phyloP scores from a whole-genome alignment of 805 yeast species.

The Maudiozyma bulderi region DNA sequence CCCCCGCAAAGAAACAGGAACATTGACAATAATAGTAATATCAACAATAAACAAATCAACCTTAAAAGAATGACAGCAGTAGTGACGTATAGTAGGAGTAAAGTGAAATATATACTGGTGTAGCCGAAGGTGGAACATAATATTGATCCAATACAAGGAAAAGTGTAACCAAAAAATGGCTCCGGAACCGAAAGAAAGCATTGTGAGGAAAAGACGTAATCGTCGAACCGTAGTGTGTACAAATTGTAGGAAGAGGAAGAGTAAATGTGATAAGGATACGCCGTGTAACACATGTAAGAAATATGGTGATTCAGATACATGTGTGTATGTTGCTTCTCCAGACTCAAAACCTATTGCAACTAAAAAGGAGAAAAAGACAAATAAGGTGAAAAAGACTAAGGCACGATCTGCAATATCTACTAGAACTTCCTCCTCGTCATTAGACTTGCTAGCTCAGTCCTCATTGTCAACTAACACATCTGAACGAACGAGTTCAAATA shows the following conservation, averaged over 20 bases:
- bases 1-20: neutral
- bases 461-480: neutral
- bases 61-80: neutral
- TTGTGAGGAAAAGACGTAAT: constrained; percentile 10
- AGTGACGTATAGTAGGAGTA: neutral
- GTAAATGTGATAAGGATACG: constrained; percentile 21
- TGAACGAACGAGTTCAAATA: neutral
- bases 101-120: no score
- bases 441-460: neutral
- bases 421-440: neutral
- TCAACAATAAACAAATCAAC: neutral
- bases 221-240: constrained; percentile 25
- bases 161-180: neutral
- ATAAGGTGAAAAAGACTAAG: neutral
- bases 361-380: neutral
- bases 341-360: no score
- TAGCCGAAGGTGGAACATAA: no score
- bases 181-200: neutral
- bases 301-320: constrained; percentile 14
- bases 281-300: constrained; percentile 23
- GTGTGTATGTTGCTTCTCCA: constrained; percentile 8
- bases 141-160: no score
- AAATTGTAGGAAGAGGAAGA: constrained; percentile 27
- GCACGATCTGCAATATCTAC: neutral
- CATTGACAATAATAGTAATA: neutral